Percentiles rank a stretch among this genome's conserved stretches.
Evolutionary conservation across 371 early-diverging fungal species (phyloP).

Genomic region (Mortierella sp.): DNA sequence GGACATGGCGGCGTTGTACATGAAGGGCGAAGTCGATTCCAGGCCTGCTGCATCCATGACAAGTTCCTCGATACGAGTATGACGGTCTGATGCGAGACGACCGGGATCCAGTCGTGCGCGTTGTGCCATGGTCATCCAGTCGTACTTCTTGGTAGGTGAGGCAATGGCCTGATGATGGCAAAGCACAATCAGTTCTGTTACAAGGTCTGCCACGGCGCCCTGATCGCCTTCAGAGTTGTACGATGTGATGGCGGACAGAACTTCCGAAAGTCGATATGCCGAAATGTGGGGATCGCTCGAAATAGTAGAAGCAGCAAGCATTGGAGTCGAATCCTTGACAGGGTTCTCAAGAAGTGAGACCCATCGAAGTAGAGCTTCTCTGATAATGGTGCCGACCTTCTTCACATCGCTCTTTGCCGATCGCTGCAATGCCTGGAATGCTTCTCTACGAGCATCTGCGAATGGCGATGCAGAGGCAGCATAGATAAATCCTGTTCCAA

Average conservation of each 20-base stretch:
- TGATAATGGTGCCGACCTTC: constrained; percentile 57
- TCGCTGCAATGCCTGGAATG: constrained; percentile 58
- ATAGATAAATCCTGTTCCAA: constrained; percentile 62
- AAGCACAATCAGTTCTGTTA: constrained; percentile 75
- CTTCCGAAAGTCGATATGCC: constrained; percentile 66
- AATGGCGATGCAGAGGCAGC: constrained; percentile 63
- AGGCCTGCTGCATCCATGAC: constrained; percentile 55
- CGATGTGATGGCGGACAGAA: constrained; percentile 73
- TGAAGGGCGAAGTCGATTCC: constrained; percentile 43
- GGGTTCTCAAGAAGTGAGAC: constrained; percentile 58
- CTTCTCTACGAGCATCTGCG: constrained; percentile 62
- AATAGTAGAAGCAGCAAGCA: constrained; percentile 59
- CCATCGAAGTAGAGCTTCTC: constrained; percentile 65
- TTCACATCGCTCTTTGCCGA: constrained; percentile 56
- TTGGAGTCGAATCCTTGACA: constrained; percentile 63
- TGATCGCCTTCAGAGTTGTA: constrained; percentile 55
- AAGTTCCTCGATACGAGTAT: constrained; percentile 56
- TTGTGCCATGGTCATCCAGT: constrained; percentile 87
- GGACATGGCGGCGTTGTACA: constrained; percentile 66
- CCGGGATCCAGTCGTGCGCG: constrained; percentile 80
- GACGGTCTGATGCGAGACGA: constrained; percentile 65
- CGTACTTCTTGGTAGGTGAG: constrained; percentile 75
- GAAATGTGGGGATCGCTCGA: constrained; percentile 60
- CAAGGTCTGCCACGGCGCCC: constrained; percentile 57
- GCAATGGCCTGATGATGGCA: constrained; percentile 80